Conservation (phyloP, 805 yeast genomes). For the Pichia scutulata region DNA sequence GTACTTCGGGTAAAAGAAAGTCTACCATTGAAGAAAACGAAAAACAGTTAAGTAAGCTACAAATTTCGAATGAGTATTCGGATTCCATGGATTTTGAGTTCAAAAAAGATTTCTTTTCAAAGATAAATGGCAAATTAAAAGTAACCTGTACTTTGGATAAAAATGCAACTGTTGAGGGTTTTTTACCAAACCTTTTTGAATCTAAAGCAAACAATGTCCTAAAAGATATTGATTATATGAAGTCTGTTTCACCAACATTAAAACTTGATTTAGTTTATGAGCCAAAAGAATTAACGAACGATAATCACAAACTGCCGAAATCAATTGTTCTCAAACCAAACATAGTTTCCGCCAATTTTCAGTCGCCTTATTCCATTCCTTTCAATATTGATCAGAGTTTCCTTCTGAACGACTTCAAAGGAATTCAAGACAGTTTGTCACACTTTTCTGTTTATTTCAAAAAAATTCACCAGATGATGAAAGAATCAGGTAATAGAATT, state of each 20-base stretch:
- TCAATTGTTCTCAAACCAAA: constrained; percentile 9
- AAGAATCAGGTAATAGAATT: constrained; percentile 7
- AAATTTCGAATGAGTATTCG: neutral
- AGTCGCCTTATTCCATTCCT: constrained; percentile 14
- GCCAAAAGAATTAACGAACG: neutral
- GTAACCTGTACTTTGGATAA: neutral
- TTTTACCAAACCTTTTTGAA: constrained; percentile 3
- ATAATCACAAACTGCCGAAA: constrained; percentile 2
- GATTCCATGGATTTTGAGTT: neutral
- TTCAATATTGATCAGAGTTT: constrained; percentile 13
- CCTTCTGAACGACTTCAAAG: neutral
- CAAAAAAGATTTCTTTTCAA: constrained; percentile 10
- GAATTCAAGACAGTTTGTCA: neutral
- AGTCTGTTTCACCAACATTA: neutral
- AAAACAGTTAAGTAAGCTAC: neutral
- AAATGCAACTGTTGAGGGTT: neutral
- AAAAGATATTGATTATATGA: neutral
- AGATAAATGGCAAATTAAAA: constrained; percentile 7
- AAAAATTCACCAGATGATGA: constrained; percentile 4
- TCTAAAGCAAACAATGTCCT: neutral
- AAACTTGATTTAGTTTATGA: neutral
- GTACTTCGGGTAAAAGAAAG: constrained; percentile 1
- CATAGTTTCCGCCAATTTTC: constrained; percentile 10
- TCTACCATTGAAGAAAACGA: neutral
- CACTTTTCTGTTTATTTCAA: constrained; percentile 8